Evolutionary conservation across 495 filamentous ascomycete genomes (phyloP), one percentile per base, ranked within the genome.

Genomic region (Penicillium subrubescens): DNA sequence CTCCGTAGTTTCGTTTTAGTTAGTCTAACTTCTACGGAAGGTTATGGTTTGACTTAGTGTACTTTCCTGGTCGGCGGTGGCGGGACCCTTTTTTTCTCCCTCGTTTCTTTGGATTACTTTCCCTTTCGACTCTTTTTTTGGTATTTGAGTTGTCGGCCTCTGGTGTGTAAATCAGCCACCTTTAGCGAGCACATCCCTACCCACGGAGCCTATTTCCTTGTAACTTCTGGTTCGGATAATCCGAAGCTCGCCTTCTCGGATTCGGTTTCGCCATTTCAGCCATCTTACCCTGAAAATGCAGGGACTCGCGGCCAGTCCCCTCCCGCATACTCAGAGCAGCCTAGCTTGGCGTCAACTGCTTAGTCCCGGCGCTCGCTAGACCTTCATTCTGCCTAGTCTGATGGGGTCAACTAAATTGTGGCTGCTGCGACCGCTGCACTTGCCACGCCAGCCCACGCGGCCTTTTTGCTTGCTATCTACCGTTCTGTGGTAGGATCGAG

Each of bases 251-350:
- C n/a, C 31, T 55, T 55, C 27, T 29, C 25, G 51, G 15, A 5
- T 54, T 34, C 51, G 51, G 25, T 31, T 29, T 34, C 27, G 51
- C 51, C 27, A 29, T 56, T 37, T 56, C 53, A 34, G 34, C 31
- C 34, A 23, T 27, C 10, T 51, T 31, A 51, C 39, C 33, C 46
- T 63, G n/a, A 23, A 29, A 41, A 71, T 59, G 63, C 71, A 71
- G 69, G 66, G 71, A 69, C 71, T 73, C 69, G 69, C 64, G 69
- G 62, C 62, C 69, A 60, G 31, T 58, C 43, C 59, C 62, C 64
- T 61, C 44, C 44, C 44, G 19, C 44, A 25, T 48, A 48, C 48
- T 52, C 27, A 31, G 27, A 17, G 14, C 48, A 52, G 48, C 48
- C 48, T 51, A 51, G 48, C 7, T 17, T 11, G 19, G 43, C 43